Evolutionary conservation across 2,329 filamentous ascomycete species (phyloP).

Genomic region (Microsporum ferrugineum): DNA sequence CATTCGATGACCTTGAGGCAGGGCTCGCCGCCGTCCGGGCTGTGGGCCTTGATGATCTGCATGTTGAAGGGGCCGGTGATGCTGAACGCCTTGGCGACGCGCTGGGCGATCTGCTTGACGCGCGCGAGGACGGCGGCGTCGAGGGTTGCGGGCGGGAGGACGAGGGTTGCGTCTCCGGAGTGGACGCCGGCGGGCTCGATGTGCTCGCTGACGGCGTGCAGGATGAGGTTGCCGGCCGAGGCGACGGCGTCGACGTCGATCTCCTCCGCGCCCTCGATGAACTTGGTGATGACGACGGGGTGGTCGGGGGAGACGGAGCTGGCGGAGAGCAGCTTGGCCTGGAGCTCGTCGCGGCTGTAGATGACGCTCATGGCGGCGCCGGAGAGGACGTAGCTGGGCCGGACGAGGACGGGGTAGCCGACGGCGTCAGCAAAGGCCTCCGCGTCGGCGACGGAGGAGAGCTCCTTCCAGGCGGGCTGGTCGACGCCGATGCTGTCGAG

Average conservation of each 20-base stretch:
- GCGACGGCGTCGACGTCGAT: constrained; percentile 94
- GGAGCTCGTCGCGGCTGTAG: constrained; percentile 71
- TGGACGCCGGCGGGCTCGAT: constrained; percentile 95
- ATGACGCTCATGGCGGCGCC: constrained; percentile 99
- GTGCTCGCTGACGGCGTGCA: constrained; percentile 92
- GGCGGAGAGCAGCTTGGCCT: constrained; percentile 88
- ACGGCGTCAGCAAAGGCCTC: constrained; percentile 75
- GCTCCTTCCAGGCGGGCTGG: constrained; percentile 95
- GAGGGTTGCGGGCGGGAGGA: constrained; percentile 74
- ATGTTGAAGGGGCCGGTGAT: constrained; percentile 99
- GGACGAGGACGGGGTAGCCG: constrained; percentile 86
- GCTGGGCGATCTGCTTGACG: constrained; percentile 88
- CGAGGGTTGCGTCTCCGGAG: constrained; percentile 90
- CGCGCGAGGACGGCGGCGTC: constrained; percentile 68
- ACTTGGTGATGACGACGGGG: constrained; percentile 95
- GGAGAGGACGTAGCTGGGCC: constrained; percentile 89
- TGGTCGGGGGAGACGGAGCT: constrained; percentile 88
- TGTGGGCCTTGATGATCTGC: constrained; percentile 93
- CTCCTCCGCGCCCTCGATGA: constrained; percentile 92
- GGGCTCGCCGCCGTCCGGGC: constrained; percentile 61
- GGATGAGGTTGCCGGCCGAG: constrained; percentile 68
- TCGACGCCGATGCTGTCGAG: constrained; percentile 93
- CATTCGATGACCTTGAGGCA: constrained; percentile 94
- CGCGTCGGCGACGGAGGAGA: constrained; percentile 80
- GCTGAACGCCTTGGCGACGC: constrained; percentile 92